Conservation (phyloP, 805 yeast genomes). For the Yarrowia osloensis region DNA sequence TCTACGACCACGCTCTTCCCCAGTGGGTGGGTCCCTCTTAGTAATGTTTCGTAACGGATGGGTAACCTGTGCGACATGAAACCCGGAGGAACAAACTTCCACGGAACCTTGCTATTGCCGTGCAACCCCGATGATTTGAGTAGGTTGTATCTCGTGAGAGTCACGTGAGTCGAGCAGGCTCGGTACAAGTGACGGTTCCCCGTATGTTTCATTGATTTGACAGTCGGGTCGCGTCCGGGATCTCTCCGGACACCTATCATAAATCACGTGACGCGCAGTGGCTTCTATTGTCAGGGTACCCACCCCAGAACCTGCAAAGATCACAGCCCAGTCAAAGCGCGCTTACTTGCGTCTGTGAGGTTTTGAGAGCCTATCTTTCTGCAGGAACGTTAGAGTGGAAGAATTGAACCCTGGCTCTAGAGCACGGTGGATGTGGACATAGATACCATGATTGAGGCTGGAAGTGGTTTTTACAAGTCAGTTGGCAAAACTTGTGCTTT, state of each 20-base stretch:
- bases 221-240: background rate
- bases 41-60: background rate
- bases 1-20: background rate
- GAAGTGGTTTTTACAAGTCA: too few species aligned
- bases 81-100: background rate
- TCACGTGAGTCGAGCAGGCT: background rate
- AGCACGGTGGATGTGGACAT: background rate
- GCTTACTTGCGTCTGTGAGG: slow-evolving; percentile 7
- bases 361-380: background rate
- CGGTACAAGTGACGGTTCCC: background rate
- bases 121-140: background rate
- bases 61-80: background rate
- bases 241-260: background rate
- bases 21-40: background rate
- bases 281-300: background rate
- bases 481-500: too few species aligned
- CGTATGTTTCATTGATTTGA: background rate
- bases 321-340: slow-evolving; percentile 14
- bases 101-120: background rate
- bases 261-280: background rate
- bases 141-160: background rate
- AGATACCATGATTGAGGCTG: too few species aligned
- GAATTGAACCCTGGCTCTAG: background rate
- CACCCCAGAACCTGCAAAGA: background rate
- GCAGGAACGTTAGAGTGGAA: slow-evolving; percentile 3